Evolutionary conservation across 805 yeast species (phyloP), one percentile per base, ranked within the genome.

Genomic region (Blastobotrys robertii): DNA sequence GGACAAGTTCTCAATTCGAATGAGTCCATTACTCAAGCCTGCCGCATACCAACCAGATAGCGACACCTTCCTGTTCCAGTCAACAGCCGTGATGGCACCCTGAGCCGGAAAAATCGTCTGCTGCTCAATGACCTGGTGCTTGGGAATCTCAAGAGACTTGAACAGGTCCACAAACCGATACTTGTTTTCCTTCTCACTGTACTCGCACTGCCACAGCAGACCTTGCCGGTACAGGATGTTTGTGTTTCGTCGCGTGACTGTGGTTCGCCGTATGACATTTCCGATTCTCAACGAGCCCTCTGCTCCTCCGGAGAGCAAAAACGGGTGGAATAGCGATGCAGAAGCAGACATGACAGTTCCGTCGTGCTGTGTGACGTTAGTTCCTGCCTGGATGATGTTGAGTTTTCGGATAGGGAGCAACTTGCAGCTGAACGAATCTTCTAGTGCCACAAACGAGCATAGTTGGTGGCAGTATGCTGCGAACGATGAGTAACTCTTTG

Each of bases 21-120:
- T 44, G 12, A 79, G 49, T 0, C 84, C 84, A 2, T 70, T 55
- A 2, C 69, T 65, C 0, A 74, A 61, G 1, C 75, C 77, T 2
- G 75, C 76, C 1, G 77, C 74, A 51, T 65, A 76, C 74, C 61
- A 73, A 31, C 56, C 77, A 45, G 66, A 79, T 47, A 45, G 61
- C 55, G 31, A 38, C 2, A 56, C 37, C 39, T 65, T 68, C 43
- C 74, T 80, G 55, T 72, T 73, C 92, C 90, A 83, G 16, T 70
- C 70, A 1, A 74, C 40, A 2, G 72, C 50, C 0, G 77, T 68
- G 5, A 82, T 60, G 11, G 66, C 58, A 1, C 77, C 68, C 10
- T 73, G 71, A 3, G 72, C 67, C 1, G 84, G 78, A 41, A 69
- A 53, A 1, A 65, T 51, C 7, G 60, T 56, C 30, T 57, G 56